Conservation (phyloP, 23 red algal genomes). For the Gracilaria caudata region DNA sequence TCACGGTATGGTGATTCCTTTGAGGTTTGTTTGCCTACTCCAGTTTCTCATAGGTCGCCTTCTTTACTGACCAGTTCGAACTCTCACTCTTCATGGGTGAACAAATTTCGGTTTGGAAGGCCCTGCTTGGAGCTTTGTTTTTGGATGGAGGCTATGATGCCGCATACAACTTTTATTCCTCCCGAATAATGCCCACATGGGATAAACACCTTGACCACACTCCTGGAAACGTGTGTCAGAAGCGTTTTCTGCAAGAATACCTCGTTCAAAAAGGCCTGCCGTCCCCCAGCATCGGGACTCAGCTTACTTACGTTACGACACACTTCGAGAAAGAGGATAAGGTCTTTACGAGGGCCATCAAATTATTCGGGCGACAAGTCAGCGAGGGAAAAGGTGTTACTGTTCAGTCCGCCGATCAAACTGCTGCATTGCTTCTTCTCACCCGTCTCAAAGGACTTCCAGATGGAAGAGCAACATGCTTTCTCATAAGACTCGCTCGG, state of each 20-base stretch:
- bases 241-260: constrained; percentile 42
- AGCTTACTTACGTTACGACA: constrained; percentile 8
- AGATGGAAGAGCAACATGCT: constrained; percentile 2
- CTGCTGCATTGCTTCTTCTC: constrained; percentile 35
- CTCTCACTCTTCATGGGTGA: not conserved
- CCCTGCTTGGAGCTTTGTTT: constrained; percentile 51
- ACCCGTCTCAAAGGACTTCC: constrained; percentile 11
- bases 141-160: constrained; percentile 46
- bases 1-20: constrained; percentile 58
- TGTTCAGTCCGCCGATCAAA: constrained; percentile 41
- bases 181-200: constrained; percentile 32
- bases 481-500: constrained; percentile 43
- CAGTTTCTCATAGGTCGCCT: not conserved
- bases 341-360: constrained; percentile 35
- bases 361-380: constrained; percentile 39
- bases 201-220: not conserved
- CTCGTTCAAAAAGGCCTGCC: constrained; percentile 34
- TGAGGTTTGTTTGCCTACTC: constrained; percentile 28
- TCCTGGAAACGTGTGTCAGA: not conserved
- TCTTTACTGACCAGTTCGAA: not conserved
- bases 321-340: not conserved
- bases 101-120: not conserved
- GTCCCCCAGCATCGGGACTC: constrained; percentile 13
- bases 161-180: constrained; percentile 36
- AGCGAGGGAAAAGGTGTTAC: constrained; percentile 14